These are phyloP conservation scores for Suhomyces panamericanus DNA, from an alignment of 1,139 yeast species.

Conservation along the genomic window DNA sequence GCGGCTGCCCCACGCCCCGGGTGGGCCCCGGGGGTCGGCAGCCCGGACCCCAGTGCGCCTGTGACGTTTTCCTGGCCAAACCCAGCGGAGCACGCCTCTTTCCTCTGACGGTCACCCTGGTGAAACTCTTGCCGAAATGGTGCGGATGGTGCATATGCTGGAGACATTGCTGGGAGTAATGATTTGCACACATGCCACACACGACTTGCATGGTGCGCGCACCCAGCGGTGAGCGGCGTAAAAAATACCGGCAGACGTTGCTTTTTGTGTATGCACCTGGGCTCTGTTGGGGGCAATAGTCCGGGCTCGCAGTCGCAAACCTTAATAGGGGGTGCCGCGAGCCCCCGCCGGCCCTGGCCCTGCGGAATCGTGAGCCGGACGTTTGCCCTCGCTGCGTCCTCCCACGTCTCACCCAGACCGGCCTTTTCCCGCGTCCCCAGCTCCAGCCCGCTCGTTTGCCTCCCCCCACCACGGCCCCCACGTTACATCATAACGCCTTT, in stretches of 20 bases:
- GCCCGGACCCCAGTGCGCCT: neutral
- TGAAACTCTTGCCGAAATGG: constrained; percentile 3
- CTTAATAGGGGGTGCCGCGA: neutral
- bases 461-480: constrained; percentile 1
- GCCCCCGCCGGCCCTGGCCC: neutral
- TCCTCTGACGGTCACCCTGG: constrained; percentile 1
- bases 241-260: neutral
- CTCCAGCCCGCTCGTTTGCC: neutral
- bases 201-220: neutral
- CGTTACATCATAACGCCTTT: constrained; percentile 7
- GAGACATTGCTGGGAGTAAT: neutral
- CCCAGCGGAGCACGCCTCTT: neutral
- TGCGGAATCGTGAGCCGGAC: neutral
- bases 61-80: neutral
- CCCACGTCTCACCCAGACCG: neutral
- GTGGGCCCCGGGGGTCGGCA: neutral
- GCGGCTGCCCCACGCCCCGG: neutral
- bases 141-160: constrained; percentile 1
- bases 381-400: neutral
- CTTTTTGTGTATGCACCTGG: constrained; percentile 3
- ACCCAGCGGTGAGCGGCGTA: constrained; percentile 4
- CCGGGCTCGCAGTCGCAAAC: neutral
- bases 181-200: neutral
- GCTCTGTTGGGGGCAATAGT: neutral
- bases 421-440: neutral